These are phyloP conservation scores for Decorospora gaudefroyi DNA, from an alignment of 2,329 filamentous ascomycete species.

Conservation along the genomic window DNA sequence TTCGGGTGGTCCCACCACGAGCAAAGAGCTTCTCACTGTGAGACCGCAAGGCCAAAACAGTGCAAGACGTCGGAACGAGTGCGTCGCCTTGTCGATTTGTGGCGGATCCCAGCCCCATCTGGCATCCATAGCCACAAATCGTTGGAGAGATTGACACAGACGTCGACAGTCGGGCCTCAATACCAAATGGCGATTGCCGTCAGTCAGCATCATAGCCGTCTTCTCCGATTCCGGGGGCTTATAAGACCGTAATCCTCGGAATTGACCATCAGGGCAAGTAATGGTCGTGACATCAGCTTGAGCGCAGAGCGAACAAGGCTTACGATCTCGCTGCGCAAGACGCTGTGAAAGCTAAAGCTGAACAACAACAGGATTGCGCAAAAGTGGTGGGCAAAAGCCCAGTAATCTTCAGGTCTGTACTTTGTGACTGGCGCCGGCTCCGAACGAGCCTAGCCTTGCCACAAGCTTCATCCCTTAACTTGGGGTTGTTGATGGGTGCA, in stretches of 20 bases:
- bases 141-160: background rate
- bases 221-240: background rate
- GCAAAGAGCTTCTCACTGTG: constrained; percentile 1
- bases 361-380: too few relatives aligned
- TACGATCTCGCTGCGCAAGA: too few relatives aligned
- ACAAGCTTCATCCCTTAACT: too few relatives aligned
- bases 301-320: too few relatives aligned
- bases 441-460: too few relatives aligned
- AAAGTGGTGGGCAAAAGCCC: too few relatives aligned
- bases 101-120: background rate
- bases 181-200: background rate
- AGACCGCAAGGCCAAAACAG: constrained; percentile 1
- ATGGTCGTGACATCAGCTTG: background rate
- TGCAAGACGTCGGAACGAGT: constrained; percentile 7
- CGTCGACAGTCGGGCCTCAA: background rate
- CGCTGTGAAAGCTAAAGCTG: too few relatives aligned
- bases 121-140: constrained; percentile 2
- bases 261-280: background rate
- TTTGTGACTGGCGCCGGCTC: too few relatives aligned
- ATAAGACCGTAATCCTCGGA: background rate
- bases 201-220: background rate
- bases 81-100: background rate
- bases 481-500: constrained; percentile 33
- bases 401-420: too few relatives aligned
- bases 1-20: background rate